These are phyloP conservation scores for Penicillium sp. DNA, from an alignment of 2,329 filamentous ascomycete genomes.

Conservation along the genomic window DNA sequence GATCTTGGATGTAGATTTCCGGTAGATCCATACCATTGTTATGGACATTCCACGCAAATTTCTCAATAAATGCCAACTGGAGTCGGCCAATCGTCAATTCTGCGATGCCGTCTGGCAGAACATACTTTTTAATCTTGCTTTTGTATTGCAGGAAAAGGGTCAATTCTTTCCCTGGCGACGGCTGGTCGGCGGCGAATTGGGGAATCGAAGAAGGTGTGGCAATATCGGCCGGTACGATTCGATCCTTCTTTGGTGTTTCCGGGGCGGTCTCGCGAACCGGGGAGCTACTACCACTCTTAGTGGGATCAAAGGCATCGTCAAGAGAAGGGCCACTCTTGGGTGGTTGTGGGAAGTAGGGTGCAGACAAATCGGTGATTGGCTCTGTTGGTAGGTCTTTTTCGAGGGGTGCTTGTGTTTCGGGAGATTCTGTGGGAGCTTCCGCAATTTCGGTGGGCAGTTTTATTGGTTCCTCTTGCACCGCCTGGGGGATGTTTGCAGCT, in stretches of 20 bases:
- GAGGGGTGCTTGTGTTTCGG: conserved; percentile 50
- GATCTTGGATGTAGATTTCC: conserved; percentile 97
- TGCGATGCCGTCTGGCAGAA: conserved; percentile 79
- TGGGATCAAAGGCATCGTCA: conserved; percentile 41
- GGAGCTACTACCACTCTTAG: conserved; percentile 25
- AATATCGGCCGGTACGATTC: conserved; percentile 24
- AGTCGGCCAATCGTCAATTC: conserved; percentile 85
- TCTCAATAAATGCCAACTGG: conserved; percentile 96
- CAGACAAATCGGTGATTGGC: conserved; percentile 56
- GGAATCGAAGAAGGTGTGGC: conserved; percentile 53
- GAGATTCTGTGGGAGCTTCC: conserved; percentile 1
- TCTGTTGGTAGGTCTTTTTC: conserved; percentile 40
- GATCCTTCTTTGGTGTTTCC: conserved; percentile 31
- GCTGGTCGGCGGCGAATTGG: conserved; percentile 64
- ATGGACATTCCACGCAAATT: conserved; percentile 98
- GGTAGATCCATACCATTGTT: conserved; percentile 90
- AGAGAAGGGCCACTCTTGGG: conserved; percentile 38
- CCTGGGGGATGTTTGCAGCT: conserved; percentile 65
- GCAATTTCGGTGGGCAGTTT: background rate
- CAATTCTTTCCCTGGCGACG: conserved; percentile 78
- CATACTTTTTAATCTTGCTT: conserved; percentile 94
- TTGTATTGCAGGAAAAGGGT: conserved; percentile 96
- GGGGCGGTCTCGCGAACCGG: conserved; percentile 24
- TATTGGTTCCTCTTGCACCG: conserved; percentile 50
- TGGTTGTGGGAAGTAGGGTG: conserved; percentile 58